Evolutionary conservation across 768 basidiomycete genomes (phyloP), one percentile per base, ranked within the genome.

Genomic region (Cystofilobasidium ferigula): DNA sequence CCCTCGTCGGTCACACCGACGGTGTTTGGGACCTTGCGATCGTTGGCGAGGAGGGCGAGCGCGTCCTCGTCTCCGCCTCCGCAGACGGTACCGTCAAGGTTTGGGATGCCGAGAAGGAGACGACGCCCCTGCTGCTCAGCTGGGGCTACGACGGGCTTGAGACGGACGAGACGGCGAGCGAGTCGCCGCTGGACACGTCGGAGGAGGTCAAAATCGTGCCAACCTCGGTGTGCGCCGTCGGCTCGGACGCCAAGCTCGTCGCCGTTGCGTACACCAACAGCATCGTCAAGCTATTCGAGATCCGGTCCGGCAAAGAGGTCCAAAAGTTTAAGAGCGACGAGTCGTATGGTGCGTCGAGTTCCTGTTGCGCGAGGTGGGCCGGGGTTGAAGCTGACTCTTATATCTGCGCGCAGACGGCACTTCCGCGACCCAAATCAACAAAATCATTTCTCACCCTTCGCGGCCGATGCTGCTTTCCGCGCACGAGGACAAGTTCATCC

Each of bases 11-110:
- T 4, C 90, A 95, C 74, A 89, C 90, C 6, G 93, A 99, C 74
- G 90, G 90, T 7, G 87, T 97, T 30, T 99, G 95, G 95, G 95
- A 92, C 73, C 79, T 98, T 59, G 86, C 88, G 13, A 82, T 94
- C 26, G 83, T 90, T 32, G 86, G 88, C 69, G 87, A 6, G 30
- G 30, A 26, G 57, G n/a, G 34, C 16, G 53, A 89, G 74, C 84
- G 83, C 64, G 85, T 86, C 10, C 81, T 98, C 47, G 88, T 94
- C 63, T 89, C 87, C 70, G 90, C 88, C 74, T 86, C 88, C 54
- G 88, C 92, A 5, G 94, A 98, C 74, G 93, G 93, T 24, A 78
- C 83, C 0, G 86, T 97, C 71, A 65, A 69, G 58, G 69, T 62
- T 10, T 62, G 62, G 47, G 63, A 63, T 16, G 62, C 82, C 36